These are phyloP conservation scores for Thermothielavioides terrestris DNA, from an alignment of 495 filamentous ascomycete species.

Conservation along the genomic window DNA sequence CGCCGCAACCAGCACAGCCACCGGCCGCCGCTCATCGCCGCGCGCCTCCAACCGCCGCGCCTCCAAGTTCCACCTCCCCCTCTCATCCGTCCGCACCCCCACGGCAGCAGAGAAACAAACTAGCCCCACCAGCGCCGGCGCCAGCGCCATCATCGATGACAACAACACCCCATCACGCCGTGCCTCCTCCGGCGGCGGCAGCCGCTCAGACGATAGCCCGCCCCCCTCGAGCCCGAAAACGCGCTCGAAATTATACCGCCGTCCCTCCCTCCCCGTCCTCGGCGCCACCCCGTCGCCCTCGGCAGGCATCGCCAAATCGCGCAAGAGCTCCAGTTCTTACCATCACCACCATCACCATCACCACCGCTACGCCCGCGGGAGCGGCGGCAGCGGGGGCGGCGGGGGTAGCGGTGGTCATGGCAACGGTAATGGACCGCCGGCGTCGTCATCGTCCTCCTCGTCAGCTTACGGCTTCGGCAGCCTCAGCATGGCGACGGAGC, in stretches of 20 bases:
- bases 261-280: constrained; percentile 52
- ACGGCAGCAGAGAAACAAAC: constrained; percentile 24
- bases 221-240: constrained; percentile 40
- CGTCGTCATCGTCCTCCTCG: too few relatives aligned
- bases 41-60: constrained; percentile 36
- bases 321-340: constrained; percentile 25
- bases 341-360: too few relatives aligned
- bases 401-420: not conserved
- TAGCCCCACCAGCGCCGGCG: constrained; percentile 25
- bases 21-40: constrained; percentile 56
- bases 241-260: constrained; percentile 32
- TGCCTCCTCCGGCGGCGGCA: constrained; percentile 27
- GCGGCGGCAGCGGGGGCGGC: not conserved
- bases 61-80: constrained; percentile 30
- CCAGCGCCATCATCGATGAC: constrained; percentile 23
- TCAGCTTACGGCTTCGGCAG: constrained; percentile 54
- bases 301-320: constrained; percentile 44
- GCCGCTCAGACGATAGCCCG: constrained; percentile 27
- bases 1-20: constrained; percentile 11
- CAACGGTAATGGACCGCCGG: not conserved
- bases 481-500: constrained; percentile 68
- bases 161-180: constrained; percentile 36
- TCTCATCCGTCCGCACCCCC: constrained; percentile 28
- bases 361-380: not conserved
- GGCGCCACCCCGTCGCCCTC: constrained; percentile 39